Evolutionary conservation across 495 filamentous ascomycete genomes (phyloP), one percentile per base, ranked within the genome.

Genomic region (Filosporella fistucella): DNA sequence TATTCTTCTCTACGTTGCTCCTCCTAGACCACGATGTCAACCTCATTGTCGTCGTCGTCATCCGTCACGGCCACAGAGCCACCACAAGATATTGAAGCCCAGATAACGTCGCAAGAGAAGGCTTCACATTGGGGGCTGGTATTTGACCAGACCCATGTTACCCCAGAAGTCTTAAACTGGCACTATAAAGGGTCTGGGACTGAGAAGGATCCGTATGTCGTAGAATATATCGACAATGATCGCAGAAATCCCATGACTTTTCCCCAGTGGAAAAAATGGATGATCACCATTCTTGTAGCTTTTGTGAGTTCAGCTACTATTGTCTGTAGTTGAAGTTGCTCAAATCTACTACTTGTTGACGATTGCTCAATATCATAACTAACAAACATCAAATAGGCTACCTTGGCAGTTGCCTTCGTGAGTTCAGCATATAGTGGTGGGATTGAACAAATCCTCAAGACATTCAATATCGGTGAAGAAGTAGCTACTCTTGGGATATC

Each of bases 381-480:
- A n/a, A n/a, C n/a, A n/a, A n/a, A n/a, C n/a, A n/a, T 12, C 13
- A 4, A 9, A 47, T 33, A 56, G 53, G 77, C 85, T 17, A 88
- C 87, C 0, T 70, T 91, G 40, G 82, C 84, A 18, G 87, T 91
- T 20, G 71, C 88, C 13, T 80, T 94, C 52, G 85, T 82, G 26
- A 88, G 84, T 8, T 88, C 86, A 1, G 86, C 86, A 10, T 91
- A 84, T 54, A 72, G 85, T 23, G 85, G 86, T 28, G 88, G 87
- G 56, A 64, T 86, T 11, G 59, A 62, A n/a, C 67, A 85, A 49
- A 77, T 91, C 40, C 64, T 81, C 49, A 23, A 21, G 11, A 66
- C 80, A 20, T 89, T 90, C 51, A 30, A 72, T n/a, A 68, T 84
- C 32, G 74, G 74, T 30, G 60, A 68, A 2, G 80, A 82, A 45